phyloP scores from a whole-genome alignment of 2,329 filamentous ascomycete genomes.

The Cordyceps pruinosa region DNA sequence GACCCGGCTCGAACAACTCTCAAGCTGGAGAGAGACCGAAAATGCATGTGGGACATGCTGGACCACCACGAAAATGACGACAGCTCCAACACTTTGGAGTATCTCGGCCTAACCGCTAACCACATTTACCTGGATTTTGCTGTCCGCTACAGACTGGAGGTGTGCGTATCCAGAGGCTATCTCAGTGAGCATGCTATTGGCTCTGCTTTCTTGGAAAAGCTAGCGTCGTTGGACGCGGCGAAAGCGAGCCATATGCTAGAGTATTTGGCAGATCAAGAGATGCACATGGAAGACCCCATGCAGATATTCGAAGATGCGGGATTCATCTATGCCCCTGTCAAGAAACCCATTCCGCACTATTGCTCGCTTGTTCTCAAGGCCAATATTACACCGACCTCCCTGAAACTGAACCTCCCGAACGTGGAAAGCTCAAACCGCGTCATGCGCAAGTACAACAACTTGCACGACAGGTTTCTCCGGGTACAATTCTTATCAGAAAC shows the following conservation, averaged over 20 bases:
- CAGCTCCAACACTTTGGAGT: conserved; percentile 22
- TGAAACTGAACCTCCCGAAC: conserved; percentile 69
- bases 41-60: conserved; percentile 26
- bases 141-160: conserved; percentile 85
- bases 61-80: conserved; percentile 19
- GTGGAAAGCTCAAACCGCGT: conserved; percentile 87
- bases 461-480: conserved; percentile 74
- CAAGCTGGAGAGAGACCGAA: conserved; percentile 21
- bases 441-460: conserved; percentile 61
- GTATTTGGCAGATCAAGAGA: conserved; percentile 59
- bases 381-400: conserved; percentile 74
- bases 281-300: conserved; percentile 53
- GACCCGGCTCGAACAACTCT: background rate
- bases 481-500: conserved; percentile 87
- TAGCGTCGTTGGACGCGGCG: conserved; percentile 39
- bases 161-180: conserved; percentile 74
- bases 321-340: background rate
- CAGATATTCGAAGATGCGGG: conserved; percentile 1
- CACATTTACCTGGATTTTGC: conserved; percentile 52
- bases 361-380: conserved; percentile 72
- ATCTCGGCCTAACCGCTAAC: conserved; percentile 19
- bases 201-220: conserved; percentile 56
- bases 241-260: conserved; percentile 65
- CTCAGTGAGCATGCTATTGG: conserved; percentile 71
- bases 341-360: conserved; percentile 47